Base-by-base conservation (phyloP, 306 rosid species). In the Castanea mollissima region DNA sequence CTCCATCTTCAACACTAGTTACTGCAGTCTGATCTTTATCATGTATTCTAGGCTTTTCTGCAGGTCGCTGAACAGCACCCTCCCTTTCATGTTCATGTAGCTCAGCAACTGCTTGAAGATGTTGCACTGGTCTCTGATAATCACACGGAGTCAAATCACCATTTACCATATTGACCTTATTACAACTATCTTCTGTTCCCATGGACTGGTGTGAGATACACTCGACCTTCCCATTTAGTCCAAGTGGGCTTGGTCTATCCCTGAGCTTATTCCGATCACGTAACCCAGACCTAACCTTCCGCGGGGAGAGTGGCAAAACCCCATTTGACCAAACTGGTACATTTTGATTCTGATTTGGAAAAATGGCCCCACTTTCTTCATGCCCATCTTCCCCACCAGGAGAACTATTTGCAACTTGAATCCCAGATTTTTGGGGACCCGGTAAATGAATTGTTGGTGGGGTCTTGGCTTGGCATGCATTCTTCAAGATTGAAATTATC, bases 241-340 rank as follows among this genome's bases (percentile, higher is more conserved):
- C 99, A 78, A 93, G 98, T 51, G 94, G 97, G 82, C 99, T 96
- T 71, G 94, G 96, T 76, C 99, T 90, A 83, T 95, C 99, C 87
- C 87, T 89, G 57, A 73, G 86, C 93, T 87, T 41, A 41, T 41
- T 96, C 78, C 96, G 88, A 19, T 92, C 98, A 4, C 93, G 97
- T 60, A 88, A 80, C 25, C 76, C 89, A 14, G 94, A 81, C 81
- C 98, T 81, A 38, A 88, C 86, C 90, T 91, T 95, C 11, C 91
- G 88, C 2, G 96, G 93, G 73, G 98, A 93, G 29, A 57, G 77
- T 0, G 93, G 90, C 82, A 93, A 78, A 85, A 86, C 96, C 74
- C 99, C 99, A 86, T 93, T 96, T 3, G 94, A 79, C 99, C 98
- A 90, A 74, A 79, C 70, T 19, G 92, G 86, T n/a, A 81, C 75